These are phyloP conservation scores for Buddleja alternifolia DNA, from an alignment of 257 asterid genomes.

Conservation along the genomic window DNA sequence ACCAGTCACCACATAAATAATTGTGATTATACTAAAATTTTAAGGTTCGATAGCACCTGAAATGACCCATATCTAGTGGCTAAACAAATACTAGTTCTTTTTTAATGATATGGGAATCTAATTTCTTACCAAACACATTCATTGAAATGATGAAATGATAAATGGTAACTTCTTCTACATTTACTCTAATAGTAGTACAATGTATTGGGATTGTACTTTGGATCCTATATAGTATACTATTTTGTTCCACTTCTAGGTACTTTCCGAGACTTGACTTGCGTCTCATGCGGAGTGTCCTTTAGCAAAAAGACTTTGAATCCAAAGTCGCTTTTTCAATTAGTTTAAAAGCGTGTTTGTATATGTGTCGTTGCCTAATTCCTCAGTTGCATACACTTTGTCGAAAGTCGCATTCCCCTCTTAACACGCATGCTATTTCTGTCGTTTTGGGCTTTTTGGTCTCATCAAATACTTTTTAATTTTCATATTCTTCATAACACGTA, in stretches of 20 bases:
- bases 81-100: no score
- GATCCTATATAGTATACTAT: conserved; percentile 15
- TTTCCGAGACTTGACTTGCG: conserved; percentile 32
- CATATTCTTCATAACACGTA: not conserved
- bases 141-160: no score
- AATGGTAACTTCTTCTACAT: no score
- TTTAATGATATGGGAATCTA: no score
- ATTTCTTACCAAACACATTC: no score
- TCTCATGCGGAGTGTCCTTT: conserved; percentile 28
- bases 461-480: not conserved
- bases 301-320: conserved; percentile 12
- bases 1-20: no score
- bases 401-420: not conserved
- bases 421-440: conserved; percentile 38
- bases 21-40: no score
- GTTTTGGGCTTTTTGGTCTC: conserved; percentile 18
- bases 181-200: not conserved
- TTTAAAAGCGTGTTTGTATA: conserved; percentile 18
- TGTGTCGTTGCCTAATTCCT: conserved; percentile 27
- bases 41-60: no score
- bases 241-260: conserved; percentile 39
- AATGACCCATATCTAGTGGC: no score
- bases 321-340: conserved; percentile 25
- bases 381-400: conserved; percentile 21
- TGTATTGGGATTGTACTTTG: conserved; percentile 11